phyloP scores from a whole-genome alignment of 2,329 filamentous ascomycete genomes.

The Nannizziopsis barbatae region DNA sequence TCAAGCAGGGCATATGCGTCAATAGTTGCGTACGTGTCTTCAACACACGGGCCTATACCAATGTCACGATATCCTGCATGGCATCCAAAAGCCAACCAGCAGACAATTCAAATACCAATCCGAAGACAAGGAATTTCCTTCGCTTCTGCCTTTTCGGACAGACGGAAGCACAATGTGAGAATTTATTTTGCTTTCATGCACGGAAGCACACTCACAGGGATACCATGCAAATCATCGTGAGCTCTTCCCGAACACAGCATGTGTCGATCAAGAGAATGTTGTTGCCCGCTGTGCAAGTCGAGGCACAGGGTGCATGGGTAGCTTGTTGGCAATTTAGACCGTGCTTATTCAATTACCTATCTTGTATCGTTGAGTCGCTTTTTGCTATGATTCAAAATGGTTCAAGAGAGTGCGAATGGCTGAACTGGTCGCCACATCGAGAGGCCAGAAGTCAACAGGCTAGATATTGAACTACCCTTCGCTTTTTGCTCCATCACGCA shows the following conservation, averaged over 20 bases:
- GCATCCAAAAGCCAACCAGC: conserved; percentile 4
- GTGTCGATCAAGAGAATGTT: neutral
- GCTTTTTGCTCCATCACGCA: too few relatives aligned
- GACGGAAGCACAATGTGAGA: neutral
- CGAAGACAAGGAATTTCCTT: neutral
- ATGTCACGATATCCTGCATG: conserved; percentile 5
- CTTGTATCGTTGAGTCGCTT: too few relatives aligned
- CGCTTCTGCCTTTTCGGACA: conserved; percentile 3
- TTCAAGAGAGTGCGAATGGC: too few relatives aligned
- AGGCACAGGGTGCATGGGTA: neutral
- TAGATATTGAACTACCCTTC: too few relatives aligned
- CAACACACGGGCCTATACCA: neutral
- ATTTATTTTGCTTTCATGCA: neutral
- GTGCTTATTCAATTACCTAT: too few relatives aligned
- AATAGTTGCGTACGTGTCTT: too few relatives aligned
- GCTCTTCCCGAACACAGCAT: neutral
- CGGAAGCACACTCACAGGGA: neutral
- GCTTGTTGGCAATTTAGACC: too few relatives aligned
- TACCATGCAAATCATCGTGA: conserved; percentile 4
- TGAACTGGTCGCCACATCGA: too few relatives aligned
- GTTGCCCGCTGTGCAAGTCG: neutral
- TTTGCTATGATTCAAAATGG: too few relatives aligned
- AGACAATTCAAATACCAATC: conserved; percentile 2
- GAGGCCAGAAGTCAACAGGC: too few relatives aligned
- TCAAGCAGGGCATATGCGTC: too few relatives aligned